Evolutionary conservation across 2,329 filamentous ascomycete genomes (phyloP), one percentile per base, ranked within the genome.

Genomic region (Triangularia setosa): DNA sequence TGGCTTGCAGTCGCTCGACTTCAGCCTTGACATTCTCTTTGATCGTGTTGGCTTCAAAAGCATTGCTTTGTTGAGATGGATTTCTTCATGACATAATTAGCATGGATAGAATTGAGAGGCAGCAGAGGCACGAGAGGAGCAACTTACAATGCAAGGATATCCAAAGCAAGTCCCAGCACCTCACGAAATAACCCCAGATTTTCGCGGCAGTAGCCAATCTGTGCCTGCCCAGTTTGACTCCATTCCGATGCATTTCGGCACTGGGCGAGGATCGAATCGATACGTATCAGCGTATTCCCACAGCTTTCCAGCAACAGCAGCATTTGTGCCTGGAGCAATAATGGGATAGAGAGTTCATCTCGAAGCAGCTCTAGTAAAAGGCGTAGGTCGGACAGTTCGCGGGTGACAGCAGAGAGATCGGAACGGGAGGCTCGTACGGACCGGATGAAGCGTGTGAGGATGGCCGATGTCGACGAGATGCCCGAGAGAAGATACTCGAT

Each of bases 391-490:
- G 71, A 69, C 9, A 72, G 64, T 33, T 72, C 70, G 25, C 69
- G 69, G 14, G 68, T 70, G 28, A 72, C 69, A 57, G 68, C 58
- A n/a, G 66, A 63, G 9, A 72, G 67, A 44, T 72, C 70, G 23
- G 68, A 58, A 60, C 71, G 70, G 12, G 71, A 65, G 25, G 64
- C 61, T 35, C 69, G 69, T 30, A 71, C 65, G 4, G 65, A 67
- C 27, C 70, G 69, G 60, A 72, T 70, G 64, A 72, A 72, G 25
- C 61, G 65, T 9, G 69, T 71, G 58, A 72, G 70, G 48, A 68
- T 65, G 53, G 63, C 61, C 14, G 68, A 71, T 1, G 71, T 72
- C 9, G 64, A 66, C 16, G 65, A 64, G 48, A 72, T 69, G 54
- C 58, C 63, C 4, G 68, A 64, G n/a, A 72, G 65, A 5, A 68